Conservation (phyloP, 495 filamentous ascomycete species). For the Podospora appendiculata region DNA sequence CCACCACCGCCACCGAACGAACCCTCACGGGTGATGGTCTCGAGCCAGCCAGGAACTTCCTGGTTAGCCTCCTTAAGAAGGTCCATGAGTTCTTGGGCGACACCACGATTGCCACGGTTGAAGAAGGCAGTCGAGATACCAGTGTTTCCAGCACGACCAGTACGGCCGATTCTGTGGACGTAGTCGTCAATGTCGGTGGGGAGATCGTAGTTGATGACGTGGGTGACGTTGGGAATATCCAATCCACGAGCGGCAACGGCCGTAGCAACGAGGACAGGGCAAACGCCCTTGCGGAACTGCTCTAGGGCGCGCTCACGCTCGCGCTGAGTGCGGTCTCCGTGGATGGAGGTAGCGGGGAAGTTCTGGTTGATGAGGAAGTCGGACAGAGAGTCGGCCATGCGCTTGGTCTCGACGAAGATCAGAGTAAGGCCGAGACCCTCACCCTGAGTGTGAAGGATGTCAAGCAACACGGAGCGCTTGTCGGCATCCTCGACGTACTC, state of each 20-base stretch:
- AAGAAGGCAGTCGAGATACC: slow-evolving; percentile 98
- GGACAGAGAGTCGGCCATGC: slow-evolving; percentile 95
- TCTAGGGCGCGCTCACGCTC: slow-evolving; percentile 97
- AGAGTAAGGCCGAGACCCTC: slow-evolving; percentile 64
- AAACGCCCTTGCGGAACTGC: slow-evolving; percentile 91
- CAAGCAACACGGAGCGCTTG: slow-evolving; percentile 94
- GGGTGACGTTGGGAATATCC: slow-evolving; percentile 96
- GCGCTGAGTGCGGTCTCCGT: slow-evolving; percentile 95
- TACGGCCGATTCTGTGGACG: slow-evolving; percentile 99
- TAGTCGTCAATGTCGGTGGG: slow-evolving; percentile 99
- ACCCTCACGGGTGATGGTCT: slow-evolving; percentile 92
- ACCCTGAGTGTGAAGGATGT: slow-evolving; percentile 86
- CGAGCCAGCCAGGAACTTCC: slow-evolving; percentile 86
- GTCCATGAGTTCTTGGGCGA: slow-evolving; percentile 91
- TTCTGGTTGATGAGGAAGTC: slow-evolving; percentile 97
- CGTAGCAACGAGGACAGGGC: slow-evolving; percentile 93
- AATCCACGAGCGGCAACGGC: slow-evolving; percentile 93
- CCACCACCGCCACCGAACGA: slow-evolving; percentile 69
- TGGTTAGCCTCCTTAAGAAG: slow-evolving; percentile 97
- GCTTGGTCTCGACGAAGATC: slow-evolving; percentile 99
- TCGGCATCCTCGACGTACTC: slow-evolving; percentile 96
- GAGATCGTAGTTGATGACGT: slow-evolving; percentile 98
- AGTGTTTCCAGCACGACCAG: slow-evolving; percentile 97
- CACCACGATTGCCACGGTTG: slow-evolving; percentile 97
- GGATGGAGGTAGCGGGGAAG: slow-evolving; percentile 97